Conservation (phyloP, 306 rosid genomes). For the Astragalus membranaceus region DNA sequence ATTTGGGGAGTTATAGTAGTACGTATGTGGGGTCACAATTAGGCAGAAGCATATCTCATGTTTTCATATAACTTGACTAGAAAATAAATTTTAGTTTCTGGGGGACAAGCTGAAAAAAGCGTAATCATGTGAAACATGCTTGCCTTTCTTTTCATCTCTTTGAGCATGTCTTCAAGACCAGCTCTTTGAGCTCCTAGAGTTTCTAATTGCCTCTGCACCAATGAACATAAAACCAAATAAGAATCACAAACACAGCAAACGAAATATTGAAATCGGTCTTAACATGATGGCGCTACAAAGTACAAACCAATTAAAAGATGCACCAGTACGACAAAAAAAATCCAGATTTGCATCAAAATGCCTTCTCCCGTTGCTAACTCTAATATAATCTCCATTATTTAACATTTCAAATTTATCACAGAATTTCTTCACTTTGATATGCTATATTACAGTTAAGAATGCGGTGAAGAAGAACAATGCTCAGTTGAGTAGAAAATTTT, state of each 20-base stretch:
- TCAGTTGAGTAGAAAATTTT: not conserved
- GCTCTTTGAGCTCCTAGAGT: constrained; percentile 98
- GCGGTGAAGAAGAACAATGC: not conserved
- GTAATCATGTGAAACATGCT: not conserved
- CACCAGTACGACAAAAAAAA: not conserved
- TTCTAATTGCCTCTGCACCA: constrained; percentile 91
- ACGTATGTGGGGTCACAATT: not conserved
- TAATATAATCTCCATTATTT: not conserved
- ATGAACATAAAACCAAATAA: constrained; percentile 26
- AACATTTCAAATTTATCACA: not conserved
- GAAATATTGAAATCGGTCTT: not conserved
- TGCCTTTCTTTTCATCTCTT: constrained; percentile 99
- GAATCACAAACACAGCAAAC: constrained; percentile 11
- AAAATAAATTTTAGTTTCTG: constrained; percentile 1
- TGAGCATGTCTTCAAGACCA: constrained; percentile 99
- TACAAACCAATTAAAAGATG: not conserved
- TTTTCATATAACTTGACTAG: not conserved
- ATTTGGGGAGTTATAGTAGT: not conserved
- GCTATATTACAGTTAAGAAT: not conserved
- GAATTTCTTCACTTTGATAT: not conserved
- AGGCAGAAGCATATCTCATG: not conserved
- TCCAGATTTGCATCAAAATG: not conserved
- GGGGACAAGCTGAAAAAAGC: not conserved
- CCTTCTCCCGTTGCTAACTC: not conserved
- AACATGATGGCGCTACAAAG: not conserved